phyloP scores from a whole-genome alignment of 1,139 yeast genomes.

The Casaregolazyma lundiana region DNA sequence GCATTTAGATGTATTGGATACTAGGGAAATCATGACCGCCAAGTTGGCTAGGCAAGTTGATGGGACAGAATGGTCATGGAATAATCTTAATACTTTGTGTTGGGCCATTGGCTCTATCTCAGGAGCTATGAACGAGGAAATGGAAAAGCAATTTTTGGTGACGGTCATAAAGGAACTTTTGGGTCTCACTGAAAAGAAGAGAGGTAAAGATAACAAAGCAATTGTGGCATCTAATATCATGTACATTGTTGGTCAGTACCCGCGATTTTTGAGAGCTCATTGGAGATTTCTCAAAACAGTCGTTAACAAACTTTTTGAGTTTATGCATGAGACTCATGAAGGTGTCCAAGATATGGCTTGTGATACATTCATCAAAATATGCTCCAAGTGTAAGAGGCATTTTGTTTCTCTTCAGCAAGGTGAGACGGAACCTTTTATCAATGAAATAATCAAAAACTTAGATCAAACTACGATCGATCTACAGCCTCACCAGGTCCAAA shows the following conservation, averaged over 20 bases:
- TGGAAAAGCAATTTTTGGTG: slow-evolving; percentile 91
- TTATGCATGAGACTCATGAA: slow-evolving; percentile 99
- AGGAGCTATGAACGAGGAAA: slow-evolving; percentile 97
- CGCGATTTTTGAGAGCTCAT: slow-evolving; percentile 93
- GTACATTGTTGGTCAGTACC: slow-evolving; percentile 99
- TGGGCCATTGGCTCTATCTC: slow-evolving; percentile 99
- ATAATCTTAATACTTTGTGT: slow-evolving; percentile 90
- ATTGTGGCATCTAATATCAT: slow-evolving; percentile 97
- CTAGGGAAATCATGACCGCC: slow-evolving; percentile 88
- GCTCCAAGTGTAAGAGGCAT: slow-evolving; percentile 90
- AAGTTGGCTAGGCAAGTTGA: slow-evolving; percentile 90
- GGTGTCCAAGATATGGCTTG: slow-evolving; percentile 99
- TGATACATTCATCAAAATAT: slow-evolving; percentile 94
- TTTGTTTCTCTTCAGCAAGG: slow-evolving; percentile 83
- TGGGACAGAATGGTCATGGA: slow-evolving; percentile 99
- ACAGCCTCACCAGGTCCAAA: slow-evolving; percentile 96
- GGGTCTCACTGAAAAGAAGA: slow-evolving; percentile 88
- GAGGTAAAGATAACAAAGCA: slow-evolving; percentile 97
- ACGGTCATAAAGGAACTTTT: slow-evolving; percentile 87
- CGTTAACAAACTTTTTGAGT: slow-evolving; percentile 89
- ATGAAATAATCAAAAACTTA: slow-evolving; percentile 78
- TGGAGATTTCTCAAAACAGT: slow-evolving; percentile 97
- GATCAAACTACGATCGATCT: slow-evolving; percentile 85
- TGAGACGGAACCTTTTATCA: slow-evolving; percentile 89
- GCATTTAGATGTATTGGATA: slow-evolving; percentile 90